Percentiles rank a stretch among this genome's conserved stretches.
phyloP scores from a whole-genome alignment of 2,329 filamentous ascomycete species.

The Diaporthe amygdali region DNA sequence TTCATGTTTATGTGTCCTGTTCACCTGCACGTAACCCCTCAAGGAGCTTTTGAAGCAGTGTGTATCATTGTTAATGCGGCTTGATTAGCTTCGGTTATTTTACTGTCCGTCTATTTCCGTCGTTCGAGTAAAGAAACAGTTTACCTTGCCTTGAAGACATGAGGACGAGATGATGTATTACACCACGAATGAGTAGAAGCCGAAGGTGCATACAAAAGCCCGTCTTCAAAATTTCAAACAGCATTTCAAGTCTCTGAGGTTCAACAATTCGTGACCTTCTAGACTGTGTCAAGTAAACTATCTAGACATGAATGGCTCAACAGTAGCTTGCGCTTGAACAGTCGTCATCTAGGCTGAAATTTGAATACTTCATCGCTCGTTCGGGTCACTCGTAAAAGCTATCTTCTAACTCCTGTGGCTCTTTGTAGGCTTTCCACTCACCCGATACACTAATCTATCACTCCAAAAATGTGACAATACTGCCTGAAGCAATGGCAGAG shows the following conservation, averaged over 20 bases:
- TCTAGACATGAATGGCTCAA: not conserved
- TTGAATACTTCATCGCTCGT: not conserved
- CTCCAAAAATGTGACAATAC: not conserved
- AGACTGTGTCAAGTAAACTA: not conserved
- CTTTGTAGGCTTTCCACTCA: not conserved
- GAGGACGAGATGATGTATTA: not conserved
- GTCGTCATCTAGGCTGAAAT: not conserved
- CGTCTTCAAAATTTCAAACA: not conserved
- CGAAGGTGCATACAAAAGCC: not conserved
- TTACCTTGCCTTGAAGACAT: not conserved
- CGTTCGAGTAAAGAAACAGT: not conserved
- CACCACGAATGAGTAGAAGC: not conserved
- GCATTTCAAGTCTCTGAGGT: not conserved
- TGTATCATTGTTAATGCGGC: not conserved
- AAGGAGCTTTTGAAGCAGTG: too few species aligned
- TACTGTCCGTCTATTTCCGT: not conserved
- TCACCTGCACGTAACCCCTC: too few species aligned
- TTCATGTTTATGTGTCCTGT: not conserved
- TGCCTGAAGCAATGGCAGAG: constrained; percentile 1
- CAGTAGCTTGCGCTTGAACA: not conserved
- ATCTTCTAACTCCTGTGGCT: not conserved
- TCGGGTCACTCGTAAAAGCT: not conserved
- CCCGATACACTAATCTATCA: not conserved
- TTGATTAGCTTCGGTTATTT: not conserved
- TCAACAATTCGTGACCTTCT: not conserved